phyloP scores from a whole-genome alignment of 2,329 filamentous ascomycete species.

The Cladosporium halotolerans region DNA sequence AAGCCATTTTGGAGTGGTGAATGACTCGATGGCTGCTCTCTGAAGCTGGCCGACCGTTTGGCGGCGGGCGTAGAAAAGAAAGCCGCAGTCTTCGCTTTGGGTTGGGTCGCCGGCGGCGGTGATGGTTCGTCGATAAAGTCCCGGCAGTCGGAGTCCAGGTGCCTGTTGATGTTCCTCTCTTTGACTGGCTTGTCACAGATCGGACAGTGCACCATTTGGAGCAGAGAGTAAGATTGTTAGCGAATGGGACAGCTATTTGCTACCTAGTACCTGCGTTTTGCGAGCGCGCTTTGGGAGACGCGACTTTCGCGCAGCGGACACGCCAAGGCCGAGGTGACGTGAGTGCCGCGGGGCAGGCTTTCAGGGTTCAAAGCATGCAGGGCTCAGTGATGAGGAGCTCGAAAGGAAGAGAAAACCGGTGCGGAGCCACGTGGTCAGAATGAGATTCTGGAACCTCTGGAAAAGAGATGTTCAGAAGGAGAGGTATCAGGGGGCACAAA shows the following conservation, averaged over 20 bases:
- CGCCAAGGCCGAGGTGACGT: not conserved
- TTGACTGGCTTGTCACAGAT: constrained; percentile 39
- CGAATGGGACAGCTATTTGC: not conserved
- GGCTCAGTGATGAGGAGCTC: too few relatives aligned
- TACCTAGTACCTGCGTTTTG: not conserved
- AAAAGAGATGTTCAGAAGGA: too few relatives aligned
- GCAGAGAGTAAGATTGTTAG: not conserved
- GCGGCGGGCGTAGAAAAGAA: constrained; percentile 52
- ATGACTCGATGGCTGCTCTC: constrained; percentile 20
- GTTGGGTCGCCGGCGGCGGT: constrained; percentile 30
- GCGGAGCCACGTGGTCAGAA: too few relatives aligned
- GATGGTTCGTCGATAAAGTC: constrained; percentile 55
- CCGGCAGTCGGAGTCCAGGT: constrained; percentile 79
- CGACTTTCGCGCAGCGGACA: not conserved
- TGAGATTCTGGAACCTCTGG: too few relatives aligned
- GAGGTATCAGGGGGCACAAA: too few relatives aligned
- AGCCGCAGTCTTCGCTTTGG: constrained; percentile 36
- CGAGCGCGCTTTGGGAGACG: not conserved
- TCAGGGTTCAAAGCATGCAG: too few relatives aligned
- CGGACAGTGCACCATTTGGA: constrained; percentile 22
- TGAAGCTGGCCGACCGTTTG: constrained; percentile 33
- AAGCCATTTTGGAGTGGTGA: constrained; percentile 15
- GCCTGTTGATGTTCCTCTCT: constrained; percentile 72
- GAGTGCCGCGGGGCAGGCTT: not conserved
- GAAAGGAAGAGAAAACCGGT: too few relatives aligned